Base-by-base conservation (phyloP, 176 grass and related monocot species). In the Triticum turgidum region DNA sequence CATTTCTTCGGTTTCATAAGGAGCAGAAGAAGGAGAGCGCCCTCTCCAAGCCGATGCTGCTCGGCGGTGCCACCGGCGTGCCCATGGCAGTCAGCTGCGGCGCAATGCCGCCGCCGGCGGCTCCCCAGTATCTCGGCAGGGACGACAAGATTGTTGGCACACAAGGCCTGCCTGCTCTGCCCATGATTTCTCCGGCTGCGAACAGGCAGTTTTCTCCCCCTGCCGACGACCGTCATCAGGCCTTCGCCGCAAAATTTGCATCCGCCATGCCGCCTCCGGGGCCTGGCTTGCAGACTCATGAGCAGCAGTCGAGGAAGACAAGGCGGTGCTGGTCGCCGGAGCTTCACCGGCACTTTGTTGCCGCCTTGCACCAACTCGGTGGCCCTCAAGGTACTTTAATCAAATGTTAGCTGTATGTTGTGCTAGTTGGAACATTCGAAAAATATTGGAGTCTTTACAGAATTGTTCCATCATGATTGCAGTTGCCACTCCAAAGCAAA, bases 401-500 rank as follows among this genome's bases (percentile, higher is more conserved):
- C 30, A 15, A 67, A 85, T 22, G 49, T 66, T 52, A 27, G 69
- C 34, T 34, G 20, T 21, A 81, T 15, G 9, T 56, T 15, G 9
- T 56, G 17, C 33, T 82, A 11, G 51, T 24, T 80, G 29, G 66
- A 29, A 65, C 21, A 21, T 24, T 34, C 67, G 4, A 14, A 37
- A 61, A 69, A 47, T 45, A 78, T n/a, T 4, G 35, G 29, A 81
- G 47, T 80, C 8, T 65, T 88, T 18, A 91, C 0, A 17, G 34
- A 89, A 18, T 80, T 89, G 61, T 66, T 62, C 6, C n/a, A 25
- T 80, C 11, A 8, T 76, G 75, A 76, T 69, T 86, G 49, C 92
- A 99, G 97, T 97, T 63, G 94, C 97, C 64, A 99, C 97, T 45
- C 97, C 97, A 25, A 97, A 99, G 88, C 94, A 97, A 71, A 97